A percentile compares a stretch with the other conserved stretches of the same genome.
Conservation (phyloP, 164 flowering plant genomes). For the Taxillus chinensis region DNA sequence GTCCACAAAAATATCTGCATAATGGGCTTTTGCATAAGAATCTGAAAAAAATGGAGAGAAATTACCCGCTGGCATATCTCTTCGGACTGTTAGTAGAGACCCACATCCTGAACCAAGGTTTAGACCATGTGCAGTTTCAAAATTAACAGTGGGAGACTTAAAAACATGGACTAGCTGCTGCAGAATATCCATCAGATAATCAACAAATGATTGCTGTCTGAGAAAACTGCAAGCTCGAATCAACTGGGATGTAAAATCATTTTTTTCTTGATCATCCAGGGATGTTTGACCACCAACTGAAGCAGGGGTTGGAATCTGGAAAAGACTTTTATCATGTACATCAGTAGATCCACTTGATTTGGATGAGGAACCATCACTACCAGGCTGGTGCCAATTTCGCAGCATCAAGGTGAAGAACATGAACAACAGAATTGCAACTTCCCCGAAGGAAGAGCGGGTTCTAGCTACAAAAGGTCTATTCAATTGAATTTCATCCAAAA, state of each 20-base stretch:
- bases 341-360: conserved; percentile 50
- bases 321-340: conserved; percentile 40
- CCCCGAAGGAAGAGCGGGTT: conserved; percentile 85
- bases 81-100: conserved; percentile 70
- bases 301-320: conserved; percentile 26
- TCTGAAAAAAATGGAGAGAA: conserved; percentile 97
- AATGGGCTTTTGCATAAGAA: conserved; percentile 91
- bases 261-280: conserved; percentile 56
- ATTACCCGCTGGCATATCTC: conserved; percentile 94
- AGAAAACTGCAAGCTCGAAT: conserved; percentile 73
- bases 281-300: conserved; percentile 29
- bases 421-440: conserved; percentile 75
- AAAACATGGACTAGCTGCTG: conserved; percentile 82
- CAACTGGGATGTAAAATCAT: conserved; percentile 71
- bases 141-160: conserved; percentile 55
- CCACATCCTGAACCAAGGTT: conserved; percentile 82
- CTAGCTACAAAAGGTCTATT: conserved; percentile 52
- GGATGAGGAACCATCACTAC: conserved; percentile 45
- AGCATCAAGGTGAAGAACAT: conserved; percentile 99
- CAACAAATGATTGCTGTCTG: conserved; percentile 82
- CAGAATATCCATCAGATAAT: conserved; percentile 85
- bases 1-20: conserved; percentile 79
- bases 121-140: conserved; percentile 38
- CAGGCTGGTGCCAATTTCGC: conserved; percentile 98
- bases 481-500: conserved; percentile 79